Evolutionary conservation across 257 asterid genomes (phyloP), one percentile per base, ranked within the genome.

Genomic region (Forsythia suspensa): DNA sequence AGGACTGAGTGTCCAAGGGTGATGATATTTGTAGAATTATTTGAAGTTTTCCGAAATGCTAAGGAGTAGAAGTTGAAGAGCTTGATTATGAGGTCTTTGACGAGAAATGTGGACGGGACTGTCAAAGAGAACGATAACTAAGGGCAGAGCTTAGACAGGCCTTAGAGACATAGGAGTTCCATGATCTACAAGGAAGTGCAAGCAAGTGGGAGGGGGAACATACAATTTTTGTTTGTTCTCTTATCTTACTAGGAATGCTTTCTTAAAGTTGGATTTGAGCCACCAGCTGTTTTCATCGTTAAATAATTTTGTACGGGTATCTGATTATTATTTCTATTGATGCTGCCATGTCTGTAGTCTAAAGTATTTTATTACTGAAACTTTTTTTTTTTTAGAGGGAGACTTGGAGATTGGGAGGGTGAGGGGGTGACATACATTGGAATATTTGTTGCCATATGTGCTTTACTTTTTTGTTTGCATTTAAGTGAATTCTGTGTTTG

Each of bases 401-500:
- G 12, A 20, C 66, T 12, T 57, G 29, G 29, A 57, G 66, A 21
- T 24, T 18, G 57, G 16, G 59, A 12, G 59, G 5, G 59, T 20
- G 67, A 6, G 34, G 68, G 68, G 15, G 69, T 80, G 73, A 38
- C 12, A 48, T 70, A 48, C 41, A 61, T 63, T 12, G 61, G 72
- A 37, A 6, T 34, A 68, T 75, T 57, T 71, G 82, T 51, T 69
- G 18, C 40, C 71, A 34, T 11, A 78, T 66, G 66, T 80, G 63
- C 80, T 81, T 55, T 73, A n/a, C 41, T 57, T 77, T 38, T 48
- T 65, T 41, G 48, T 46, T 68, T 39, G 70, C 76, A 65, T 72
- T 72, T 57, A 51, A 42, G 29, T 66, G 84, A 76, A 77, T 69
- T 15, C 73, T 63, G 61, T 67, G 78, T 18, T 77, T 10, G 37